Evolutionary conservation across 2,329 filamentous ascomycete genomes (phyloP).

Genomic region (Colletotrichum noveboracense): DNA sequence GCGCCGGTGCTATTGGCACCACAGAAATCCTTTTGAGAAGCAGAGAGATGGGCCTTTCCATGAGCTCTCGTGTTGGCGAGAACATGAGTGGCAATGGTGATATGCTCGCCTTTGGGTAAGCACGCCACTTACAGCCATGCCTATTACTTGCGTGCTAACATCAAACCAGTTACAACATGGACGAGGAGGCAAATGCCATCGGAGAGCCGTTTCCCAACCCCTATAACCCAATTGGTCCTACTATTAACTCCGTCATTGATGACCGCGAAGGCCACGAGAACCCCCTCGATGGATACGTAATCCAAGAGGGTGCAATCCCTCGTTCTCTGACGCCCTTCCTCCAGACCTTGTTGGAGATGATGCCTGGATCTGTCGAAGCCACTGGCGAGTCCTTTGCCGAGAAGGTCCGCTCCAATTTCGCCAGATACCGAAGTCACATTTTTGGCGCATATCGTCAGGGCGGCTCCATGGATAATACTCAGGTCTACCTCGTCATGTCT

Average conservation of each 20-base stretch:
- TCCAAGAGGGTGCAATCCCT: conserved; percentile 68
- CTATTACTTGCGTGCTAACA: conserved; percentile 20
- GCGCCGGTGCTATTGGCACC: conserved; percentile 68
- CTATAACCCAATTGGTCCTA: conserved; percentile 62
- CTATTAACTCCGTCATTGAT: conserved; percentile 68
- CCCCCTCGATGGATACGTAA: conserved; percentile 65
- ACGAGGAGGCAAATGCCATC: conserved; percentile 61
- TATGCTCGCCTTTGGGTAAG: conserved; percentile 66
- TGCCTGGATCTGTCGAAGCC: conserved; percentile 51
- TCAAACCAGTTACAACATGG: conserved; percentile 58
- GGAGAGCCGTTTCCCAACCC: conserved; percentile 54
- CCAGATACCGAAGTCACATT: conserved; percentile 56
- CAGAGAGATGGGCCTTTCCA: conserved; percentile 59
- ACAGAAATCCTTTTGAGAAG: conserved; percentile 70
- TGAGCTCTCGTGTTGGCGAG: conserved; percentile 62
- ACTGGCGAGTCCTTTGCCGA: conserved; percentile 42
- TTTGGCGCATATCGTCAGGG: conserved; percentile 62
- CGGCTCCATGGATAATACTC: conserved; percentile 64
- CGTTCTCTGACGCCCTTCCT: conserved; percentile 60
- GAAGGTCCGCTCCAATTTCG: conserved; percentile 50
- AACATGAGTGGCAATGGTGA: conserved; percentile 72
- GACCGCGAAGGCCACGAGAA: conserved; percentile 56
- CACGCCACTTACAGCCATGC: neutral
- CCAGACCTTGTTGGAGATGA: conserved; percentile 60
- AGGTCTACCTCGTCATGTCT: conserved; percentile 71